A percentile compares a stretch with the other conserved stretches of the same genome.
Conservation (phyloP, 257 asterid genomes). For the Solanum appendiculatum region DNA sequence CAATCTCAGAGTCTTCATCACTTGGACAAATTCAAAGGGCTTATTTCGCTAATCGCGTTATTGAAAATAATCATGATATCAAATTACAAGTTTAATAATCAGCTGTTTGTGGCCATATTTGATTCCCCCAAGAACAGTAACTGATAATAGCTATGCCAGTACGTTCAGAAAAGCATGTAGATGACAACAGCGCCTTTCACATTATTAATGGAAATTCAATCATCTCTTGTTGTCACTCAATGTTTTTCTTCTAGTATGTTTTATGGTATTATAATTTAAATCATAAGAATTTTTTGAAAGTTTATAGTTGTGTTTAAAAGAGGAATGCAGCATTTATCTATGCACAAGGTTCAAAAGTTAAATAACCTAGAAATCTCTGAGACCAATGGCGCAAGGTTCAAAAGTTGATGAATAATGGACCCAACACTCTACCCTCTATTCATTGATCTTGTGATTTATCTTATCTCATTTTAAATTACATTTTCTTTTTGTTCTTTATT, state of each 20-base stretch:
- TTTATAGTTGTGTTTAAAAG: background rate
- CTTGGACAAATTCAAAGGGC: background rate
- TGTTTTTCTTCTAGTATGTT: background rate
- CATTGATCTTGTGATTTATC: background rate
- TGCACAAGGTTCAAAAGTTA: background rate
- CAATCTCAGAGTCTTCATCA: background rate
- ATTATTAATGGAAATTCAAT: background rate
- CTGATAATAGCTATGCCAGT: background rate
- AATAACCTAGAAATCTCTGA: background rate
- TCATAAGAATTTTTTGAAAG: background rate
- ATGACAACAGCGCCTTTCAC: background rate
- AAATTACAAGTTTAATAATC: background rate
- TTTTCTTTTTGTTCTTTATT: background rate
- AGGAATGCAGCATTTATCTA: background rate
- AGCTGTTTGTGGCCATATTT: background rate
- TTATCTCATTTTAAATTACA: background rate
- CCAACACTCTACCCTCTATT: background rate
- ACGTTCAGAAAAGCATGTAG: background rate
- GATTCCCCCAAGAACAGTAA: background rate
- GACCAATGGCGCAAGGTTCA: background rate
- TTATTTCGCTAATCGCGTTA: background rate
- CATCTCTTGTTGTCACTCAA: background rate
- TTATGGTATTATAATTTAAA: background rate
- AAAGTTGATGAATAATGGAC: background rate
- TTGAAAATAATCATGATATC: background rate